Evolutionary conservation across 2,329 filamentous ascomycete genomes (phyloP), one percentile per base, ranked within the genome.

Genomic region (Apiospora saccharicola): DNA sequence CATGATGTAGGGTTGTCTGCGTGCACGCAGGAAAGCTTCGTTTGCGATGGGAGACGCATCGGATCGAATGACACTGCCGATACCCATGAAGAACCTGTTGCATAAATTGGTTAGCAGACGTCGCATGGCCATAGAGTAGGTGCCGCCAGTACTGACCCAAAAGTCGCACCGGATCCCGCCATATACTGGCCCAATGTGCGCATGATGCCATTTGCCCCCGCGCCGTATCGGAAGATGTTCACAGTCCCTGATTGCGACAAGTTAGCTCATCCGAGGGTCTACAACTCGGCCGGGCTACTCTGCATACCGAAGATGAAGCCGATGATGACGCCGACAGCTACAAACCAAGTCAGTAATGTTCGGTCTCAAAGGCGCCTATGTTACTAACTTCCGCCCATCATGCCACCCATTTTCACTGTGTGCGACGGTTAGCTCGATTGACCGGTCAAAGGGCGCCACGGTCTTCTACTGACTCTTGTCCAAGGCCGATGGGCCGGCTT

Each of bases 111-210:
- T 77, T 79, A 75, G 76, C 71, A 26, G n/a, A 19, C 14, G 43
- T 30, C 43, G 41, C 46, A n/a, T 24, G 51, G 64, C 43, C 22
- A 44, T 14, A 46, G 3, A 19, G 13, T 26, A 10, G 3, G 34
- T 14, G 37, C 19, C 53, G 44, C 22, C 16, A 53, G 44, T 70
- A 78, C 88, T 75, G 90, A 98, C 96, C 96, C 96, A 82, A 99
- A 99, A 13, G 96, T 98, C 67, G 95, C 94, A 53, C 95, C 95
- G 37, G 96, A 98, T 64, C 94, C 95, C 46, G 94, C 85, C 96
- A 99, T 99, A 83, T 97, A 98, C 83, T 98, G 96, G 74, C 96
- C 96, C 69, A 99, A 85, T 44, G 95, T 98, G 79, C 96, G 89
- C 89, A 98, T 94, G 80, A 98, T 94, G 71, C 96, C 96, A 79